Conservation (phyloP, 2,329 filamentous ascomycete species). For the Calonectria multiphialidica region DNA sequence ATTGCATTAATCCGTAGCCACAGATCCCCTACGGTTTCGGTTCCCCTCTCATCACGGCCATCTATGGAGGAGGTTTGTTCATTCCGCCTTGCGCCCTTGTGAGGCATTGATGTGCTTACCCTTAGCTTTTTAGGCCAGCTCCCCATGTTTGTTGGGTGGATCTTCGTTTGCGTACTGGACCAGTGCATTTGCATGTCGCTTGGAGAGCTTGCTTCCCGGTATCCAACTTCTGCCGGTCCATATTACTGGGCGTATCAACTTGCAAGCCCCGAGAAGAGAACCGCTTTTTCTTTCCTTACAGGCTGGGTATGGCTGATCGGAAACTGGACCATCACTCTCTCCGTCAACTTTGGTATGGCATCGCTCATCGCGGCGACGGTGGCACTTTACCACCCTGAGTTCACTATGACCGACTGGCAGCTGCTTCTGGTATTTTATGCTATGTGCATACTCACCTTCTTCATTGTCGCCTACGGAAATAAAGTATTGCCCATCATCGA, state of each 20-base stretch:
- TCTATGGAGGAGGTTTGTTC: conserved; percentile 38
- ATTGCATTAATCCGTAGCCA: not conserved
- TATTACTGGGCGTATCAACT: conserved; percentile 82
- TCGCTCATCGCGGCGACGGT: conserved; percentile 77
- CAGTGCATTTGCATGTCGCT: conserved; percentile 78
- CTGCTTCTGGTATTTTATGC: conserved; percentile 80
- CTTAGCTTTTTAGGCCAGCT: conserved; percentile 29
- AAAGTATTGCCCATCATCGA: conserved; percentile 73
- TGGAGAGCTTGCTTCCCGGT: conserved; percentile 78
- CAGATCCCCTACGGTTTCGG: conserved; percentile 44
- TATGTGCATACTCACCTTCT: conserved; percentile 71
- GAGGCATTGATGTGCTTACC: not conserved
- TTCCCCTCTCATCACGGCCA: conserved; percentile 36
- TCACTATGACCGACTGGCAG: conserved; percentile 57
- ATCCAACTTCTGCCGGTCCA: conserved; percentile 70
- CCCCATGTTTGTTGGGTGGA: conserved; percentile 77
- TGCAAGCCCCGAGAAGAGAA: conserved; percentile 70
- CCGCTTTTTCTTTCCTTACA: conserved; percentile 76
- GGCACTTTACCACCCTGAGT: conserved; percentile 70
- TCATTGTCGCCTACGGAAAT: conserved; percentile 74
- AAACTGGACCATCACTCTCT: conserved; percentile 78
- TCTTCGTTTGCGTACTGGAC: conserved; percentile 74
- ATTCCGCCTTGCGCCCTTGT: not conserved
- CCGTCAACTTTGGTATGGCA: conserved; percentile 76
- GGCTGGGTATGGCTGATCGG: conserved; percentile 81